A percentile compares a stretch with the other conserved stretches of the same genome.
phyloP scores from a whole-genome alignment of 179 eudicot species.

The Beta macrorhiza region DNA sequence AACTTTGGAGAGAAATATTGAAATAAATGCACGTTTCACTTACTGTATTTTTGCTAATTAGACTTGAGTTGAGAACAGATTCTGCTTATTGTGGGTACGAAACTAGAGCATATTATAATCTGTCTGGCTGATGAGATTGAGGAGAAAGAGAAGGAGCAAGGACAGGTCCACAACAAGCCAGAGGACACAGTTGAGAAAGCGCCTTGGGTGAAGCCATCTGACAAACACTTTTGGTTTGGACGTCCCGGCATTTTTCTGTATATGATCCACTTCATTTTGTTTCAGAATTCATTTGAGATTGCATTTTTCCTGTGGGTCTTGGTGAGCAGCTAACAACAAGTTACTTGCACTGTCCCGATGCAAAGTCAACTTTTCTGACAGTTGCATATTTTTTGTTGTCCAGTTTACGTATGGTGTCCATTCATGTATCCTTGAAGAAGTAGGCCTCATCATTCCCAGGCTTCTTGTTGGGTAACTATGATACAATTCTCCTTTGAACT shows the following conservation, averaged over 20 bases:
- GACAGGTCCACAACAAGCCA: conserved; percentile 12
- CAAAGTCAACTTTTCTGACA: not conserved
- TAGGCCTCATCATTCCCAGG: conserved; percentile 67
- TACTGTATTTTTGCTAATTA: not conserved
- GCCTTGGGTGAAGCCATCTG: conserved; percentile 60
- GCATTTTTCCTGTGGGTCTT: conserved; percentile 90
- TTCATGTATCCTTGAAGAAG: conserved; percentile 78
- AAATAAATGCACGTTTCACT: not conserved
- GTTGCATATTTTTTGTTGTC: not conserved
- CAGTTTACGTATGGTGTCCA: conserved; percentile 75
- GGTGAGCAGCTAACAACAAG: conserved; percentile 45
- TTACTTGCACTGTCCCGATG: not conserved
- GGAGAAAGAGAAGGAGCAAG: conserved; percentile 28
- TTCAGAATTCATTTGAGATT: conserved; percentile 92
- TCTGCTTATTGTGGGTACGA: conserved; percentile 81
- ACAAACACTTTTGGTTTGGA: conserved; percentile 81
- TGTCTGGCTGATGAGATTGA: conserved; percentile 66
- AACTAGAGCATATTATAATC: conserved; percentile 71
- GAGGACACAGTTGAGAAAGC: conserved; percentile 29
- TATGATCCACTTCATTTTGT: conserved; percentile 90
- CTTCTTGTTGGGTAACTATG: conserved; percentile 66
- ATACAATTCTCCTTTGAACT: not conserved
- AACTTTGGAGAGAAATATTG: not conserved
- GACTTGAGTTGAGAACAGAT: conserved; percentile 46
- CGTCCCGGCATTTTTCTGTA: conserved; percentile 65